phyloP scores from a whole-genome alignment of 1,284 basidiomycete species.

The Phaffia rhodozyma region DNA sequence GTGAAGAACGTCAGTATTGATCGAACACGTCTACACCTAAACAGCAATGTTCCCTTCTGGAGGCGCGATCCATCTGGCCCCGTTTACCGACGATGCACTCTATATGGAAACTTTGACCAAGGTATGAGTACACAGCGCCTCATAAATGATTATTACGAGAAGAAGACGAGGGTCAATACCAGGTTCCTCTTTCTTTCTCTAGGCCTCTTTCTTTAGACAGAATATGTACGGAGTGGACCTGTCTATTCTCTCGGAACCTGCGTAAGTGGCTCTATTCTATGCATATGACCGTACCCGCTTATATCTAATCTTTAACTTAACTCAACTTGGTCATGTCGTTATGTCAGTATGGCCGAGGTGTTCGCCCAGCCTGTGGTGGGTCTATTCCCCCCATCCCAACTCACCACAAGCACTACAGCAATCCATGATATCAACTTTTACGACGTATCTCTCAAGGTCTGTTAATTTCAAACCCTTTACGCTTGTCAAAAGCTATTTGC shows the following conservation, averaged over 20 bases:
- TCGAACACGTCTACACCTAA: background rate
- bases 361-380: constrained; percentile 36
- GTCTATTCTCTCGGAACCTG: constrained; percentile 1
- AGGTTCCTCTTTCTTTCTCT: background rate
- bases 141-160: background rate
- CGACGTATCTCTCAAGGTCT: constrained; percentile 26
- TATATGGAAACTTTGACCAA: constrained; percentile 40
- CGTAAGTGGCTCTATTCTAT: background rate
- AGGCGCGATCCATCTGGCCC: constrained; percentile 39
- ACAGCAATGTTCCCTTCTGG: constrained; percentile 37
- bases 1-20: background rate
- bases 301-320: too few species aligned
- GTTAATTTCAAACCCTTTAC: background rate
- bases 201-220: constrained; percentile 37
- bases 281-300: too few species aligned
- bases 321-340: too few species aligned
- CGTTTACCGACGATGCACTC: constrained; percentile 39
- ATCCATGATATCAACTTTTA: constrained; percentile 36
- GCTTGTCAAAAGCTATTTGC: background rate
- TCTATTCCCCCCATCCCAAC: constrained; percentile 34
- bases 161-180: background rate
- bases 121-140: constrained; percentile 26
- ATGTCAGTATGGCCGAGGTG: constrained; percentile 4
- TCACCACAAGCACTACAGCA: constrained; percentile 27
- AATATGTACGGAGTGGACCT: constrained; percentile 24